Conservation (phyloP, 495 filamentous ascomycete species). For the Penicillium alfredii region DNA sequence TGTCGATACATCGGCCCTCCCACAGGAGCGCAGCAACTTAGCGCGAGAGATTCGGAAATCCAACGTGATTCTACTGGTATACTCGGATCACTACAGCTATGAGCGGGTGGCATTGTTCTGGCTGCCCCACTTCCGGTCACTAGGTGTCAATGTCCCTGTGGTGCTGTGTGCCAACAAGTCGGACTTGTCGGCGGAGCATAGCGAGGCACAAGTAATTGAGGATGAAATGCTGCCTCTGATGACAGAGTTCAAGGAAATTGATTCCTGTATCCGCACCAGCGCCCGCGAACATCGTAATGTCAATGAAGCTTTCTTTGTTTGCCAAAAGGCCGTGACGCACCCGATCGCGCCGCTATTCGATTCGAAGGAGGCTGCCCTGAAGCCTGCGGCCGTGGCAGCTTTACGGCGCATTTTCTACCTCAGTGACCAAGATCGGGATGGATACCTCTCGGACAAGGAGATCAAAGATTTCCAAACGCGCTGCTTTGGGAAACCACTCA, state of each 20-base stretch:
- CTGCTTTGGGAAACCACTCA: constrained; percentile 81
- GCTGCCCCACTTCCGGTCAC: constrained; percentile 93
- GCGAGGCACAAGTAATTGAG: constrained; percentile 73
- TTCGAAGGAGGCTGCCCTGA: constrained; percentile 83
- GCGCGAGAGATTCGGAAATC: constrained; percentile 92
- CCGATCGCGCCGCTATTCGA: constrained; percentile 95
- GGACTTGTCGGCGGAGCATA: constrained; percentile 66
- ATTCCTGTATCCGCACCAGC: constrained; percentile 93
- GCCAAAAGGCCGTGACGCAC: constrained; percentile 97
- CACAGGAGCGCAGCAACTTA: constrained; percentile 81
- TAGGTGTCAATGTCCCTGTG: constrained; percentile 97
- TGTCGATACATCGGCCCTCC: constrained; percentile 92
- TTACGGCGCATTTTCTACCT: constrained; percentile 89
- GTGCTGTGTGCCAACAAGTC: constrained; percentile 96
- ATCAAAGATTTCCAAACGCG: constrained; percentile 84
- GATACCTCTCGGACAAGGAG: constrained; percentile 85
- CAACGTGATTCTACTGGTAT: constrained; percentile 95
- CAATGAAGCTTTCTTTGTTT: constrained; percentile 94
- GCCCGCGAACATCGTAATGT: constrained; percentile 93
- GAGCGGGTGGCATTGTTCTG: constrained; percentile 95
- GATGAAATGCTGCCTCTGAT: constrained; percentile 99
- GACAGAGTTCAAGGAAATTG: constrained; percentile 98
- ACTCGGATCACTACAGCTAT: constrained; percentile 98
- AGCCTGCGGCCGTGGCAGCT: constrained; percentile 80
- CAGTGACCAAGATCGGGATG: constrained; percentile 93